phyloP scores from a whole-genome alignment of 2,329 filamentous ascomycete genomes.

The Fusarium annulatum region DNA sequence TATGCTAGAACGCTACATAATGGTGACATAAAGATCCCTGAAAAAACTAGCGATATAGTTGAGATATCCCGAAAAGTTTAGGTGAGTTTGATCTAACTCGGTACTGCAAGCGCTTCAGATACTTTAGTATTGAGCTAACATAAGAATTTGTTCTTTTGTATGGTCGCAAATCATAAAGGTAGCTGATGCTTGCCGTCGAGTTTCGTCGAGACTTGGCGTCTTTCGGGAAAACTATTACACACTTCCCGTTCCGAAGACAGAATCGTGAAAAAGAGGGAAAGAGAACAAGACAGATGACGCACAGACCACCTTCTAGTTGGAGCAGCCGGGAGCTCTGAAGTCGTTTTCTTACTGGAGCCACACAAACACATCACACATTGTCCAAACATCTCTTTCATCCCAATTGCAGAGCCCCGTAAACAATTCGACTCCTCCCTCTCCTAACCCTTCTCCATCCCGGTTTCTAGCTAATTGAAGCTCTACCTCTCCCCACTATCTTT shows the following conservation, averaged over 20 bases:
- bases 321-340: constrained; percentile 10
- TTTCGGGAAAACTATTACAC: constrained; percentile 36
- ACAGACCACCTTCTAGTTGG: constrained; percentile 23
- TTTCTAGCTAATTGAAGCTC: constrained; percentile 25
- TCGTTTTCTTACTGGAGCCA: constrained; percentile 30
- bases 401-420: constrained; percentile 26
- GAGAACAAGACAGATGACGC: constrained; percentile 12
- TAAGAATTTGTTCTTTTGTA: neutral
- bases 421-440: constrained; percentile 19
- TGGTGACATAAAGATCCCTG: constrained; percentile 32
- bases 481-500: constrained; percentile 13
- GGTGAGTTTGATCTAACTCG: neutral
- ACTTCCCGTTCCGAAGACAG: constrained; percentile 24
- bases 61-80: constrained; percentile 2
- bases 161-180: neutral
- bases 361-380: constrained; percentile 36
- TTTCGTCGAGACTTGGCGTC: constrained; percentile 10
- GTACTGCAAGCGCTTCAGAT: neutral
- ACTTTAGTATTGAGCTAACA: neutral
- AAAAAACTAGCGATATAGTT: constrained; percentile 23
- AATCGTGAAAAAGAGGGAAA: constrained; percentile 9
- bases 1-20: constrained; percentile 29
- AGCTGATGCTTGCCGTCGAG: neutral
- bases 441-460: constrained; percentile 8
- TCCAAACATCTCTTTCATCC: constrained; percentile 31